Evolutionary conservation across 225 moss, liverwort and hornwort species (phyloP), one percentile per base, ranked within the genome.

Genomic region (Physcomitrellopsis africana): DNA sequence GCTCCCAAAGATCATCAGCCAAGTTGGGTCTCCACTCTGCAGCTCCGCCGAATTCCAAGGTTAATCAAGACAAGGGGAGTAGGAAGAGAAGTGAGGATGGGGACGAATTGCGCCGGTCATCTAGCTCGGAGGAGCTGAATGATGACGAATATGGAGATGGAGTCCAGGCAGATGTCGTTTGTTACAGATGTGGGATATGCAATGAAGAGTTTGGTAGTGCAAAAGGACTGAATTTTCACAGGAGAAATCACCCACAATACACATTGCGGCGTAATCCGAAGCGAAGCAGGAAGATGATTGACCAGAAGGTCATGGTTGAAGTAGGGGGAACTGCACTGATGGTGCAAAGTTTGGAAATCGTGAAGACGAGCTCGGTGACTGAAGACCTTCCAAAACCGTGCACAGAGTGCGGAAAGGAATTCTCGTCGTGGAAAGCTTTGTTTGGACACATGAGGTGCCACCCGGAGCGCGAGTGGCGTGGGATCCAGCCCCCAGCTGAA

Each of bases 371-470:
- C 79, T 85, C 85, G 1, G 79, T 85, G 79, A 87, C 90, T 17
- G 82, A 86, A 60, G 89, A 83, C 62, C 80, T 90, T 48, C 84
- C 81, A 10, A 85, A 84, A 52, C 81, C 85, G 17, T 96, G 95
- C 83, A 90, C 88, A 10, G 91, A 89, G 75, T 99, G 99, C 61
- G 84, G 83, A 18, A 99, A 99, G 77, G 91, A 90, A 60, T 99
- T 99, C 56, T 81, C 83, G 10, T 93, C 95, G 11, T 93, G 87
- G 91, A 99, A 99, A 76, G 99, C 95, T 37, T 69, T 99, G 75
- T 99, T 92, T 61, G 99, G 99, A 3, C 99, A 99, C 84, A 99
- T 99, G 99, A 81, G 99, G 83, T 99, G 99, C 70, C 99, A 99
- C 79, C 99, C 99, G 2, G 95, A 95, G 80, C 91, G 99, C 10